Percentiles rank a stretch among this genome's conserved stretches.
These are phyloP conservation scores for Akanthomyces muscarius DNA, from an alignment of 2,329 filamentous ascomycete species.

Conservation along the genomic window DNA sequence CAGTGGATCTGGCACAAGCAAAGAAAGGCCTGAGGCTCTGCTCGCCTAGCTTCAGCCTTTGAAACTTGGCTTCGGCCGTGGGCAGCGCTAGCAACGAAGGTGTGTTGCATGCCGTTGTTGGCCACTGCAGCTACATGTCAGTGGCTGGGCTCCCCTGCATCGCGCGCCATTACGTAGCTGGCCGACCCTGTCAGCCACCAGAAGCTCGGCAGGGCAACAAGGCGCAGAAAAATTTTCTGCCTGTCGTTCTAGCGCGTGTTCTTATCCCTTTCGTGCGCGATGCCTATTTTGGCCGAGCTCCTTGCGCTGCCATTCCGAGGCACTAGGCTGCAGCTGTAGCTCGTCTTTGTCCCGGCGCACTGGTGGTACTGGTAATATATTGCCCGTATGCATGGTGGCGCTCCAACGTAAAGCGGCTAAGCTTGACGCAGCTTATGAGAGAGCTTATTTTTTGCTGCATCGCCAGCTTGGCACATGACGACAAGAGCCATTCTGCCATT, in stretches of 20 bases:
- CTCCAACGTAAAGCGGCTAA: slow-evolving; percentile 9
- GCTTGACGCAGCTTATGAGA: slow-evolving; percentile 11
- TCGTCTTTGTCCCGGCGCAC: neutral
- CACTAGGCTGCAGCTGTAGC: neutral
- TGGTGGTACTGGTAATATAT: neutral
- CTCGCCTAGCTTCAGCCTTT: slow-evolving; percentile 5
- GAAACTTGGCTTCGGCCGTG: slow-evolving; percentile 2
- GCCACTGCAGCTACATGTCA: neutral
- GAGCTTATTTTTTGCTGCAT: neutral
- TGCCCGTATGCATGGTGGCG: slow-evolving; percentile 3
- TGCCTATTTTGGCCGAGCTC: neutral
- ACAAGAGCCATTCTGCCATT: neutral
- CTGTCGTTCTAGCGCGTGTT: slow-evolving; percentile 15
- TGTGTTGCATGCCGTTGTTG: slow-evolving; percentile 12
- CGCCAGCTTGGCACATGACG: neutral
- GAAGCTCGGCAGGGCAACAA: neutral
- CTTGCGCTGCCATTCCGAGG: neutral
- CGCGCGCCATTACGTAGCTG: neutral
- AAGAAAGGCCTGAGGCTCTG: slow-evolving; percentile 15
- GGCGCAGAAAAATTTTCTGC: slow-evolving; percentile 10
- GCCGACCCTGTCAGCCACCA: neutral
- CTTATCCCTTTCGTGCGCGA: slow-evolving; percentile 1
- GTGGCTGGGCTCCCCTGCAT: neutral
- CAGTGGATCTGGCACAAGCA: slow-evolving; percentile 12
- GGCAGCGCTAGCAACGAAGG: neutral